Conservation (phyloP, 192 early-diverging fungal genomes). For the Blastocladiella britannica region DNA sequence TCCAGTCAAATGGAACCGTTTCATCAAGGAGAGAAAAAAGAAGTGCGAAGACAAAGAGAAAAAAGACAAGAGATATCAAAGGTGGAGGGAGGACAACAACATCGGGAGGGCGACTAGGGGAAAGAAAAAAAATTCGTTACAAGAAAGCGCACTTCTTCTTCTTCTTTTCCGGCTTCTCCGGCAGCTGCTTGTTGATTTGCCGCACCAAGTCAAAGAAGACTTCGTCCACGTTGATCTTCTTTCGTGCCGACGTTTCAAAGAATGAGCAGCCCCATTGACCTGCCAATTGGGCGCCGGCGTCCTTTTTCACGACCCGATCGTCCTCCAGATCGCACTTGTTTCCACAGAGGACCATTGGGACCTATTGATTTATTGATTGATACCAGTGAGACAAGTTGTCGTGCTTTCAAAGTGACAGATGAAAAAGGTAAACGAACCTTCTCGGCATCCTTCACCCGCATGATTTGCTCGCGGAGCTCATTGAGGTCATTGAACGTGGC, state of each 20-base stretch:
- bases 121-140: constrained; percentile 9
- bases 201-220: constrained; percentile 81
- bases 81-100: too few species aligned
- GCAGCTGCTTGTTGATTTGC: constrained; percentile 66
- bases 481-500: constrained; percentile 40
- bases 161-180: constrained; percentile 35
- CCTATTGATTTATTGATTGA: too few species aligned
- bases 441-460: constrained; percentile 39
- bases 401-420: background rate
- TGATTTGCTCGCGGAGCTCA: constrained; percentile 37
- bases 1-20: too few species aligned
- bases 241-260: constrained; percentile 71
- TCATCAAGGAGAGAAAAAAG: too few species aligned
- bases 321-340: constrained; percentile 46
- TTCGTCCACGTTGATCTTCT: constrained; percentile 74
- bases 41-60: too few species aligned
- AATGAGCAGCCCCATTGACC: constrained; percentile 49
- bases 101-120: constrained; percentile 4
- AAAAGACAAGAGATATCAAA: too few species aligned
- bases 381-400: too few species aligned
- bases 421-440: constrained; percentile 15
- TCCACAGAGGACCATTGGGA: constrained; percentile 37
- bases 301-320: constrained; percentile 26
- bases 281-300: constrained; percentile 41
- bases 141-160: constrained; percentile 18